Conservation (phyloP, 345 rosid genomes). For the Camelina neglecta region DNA sequence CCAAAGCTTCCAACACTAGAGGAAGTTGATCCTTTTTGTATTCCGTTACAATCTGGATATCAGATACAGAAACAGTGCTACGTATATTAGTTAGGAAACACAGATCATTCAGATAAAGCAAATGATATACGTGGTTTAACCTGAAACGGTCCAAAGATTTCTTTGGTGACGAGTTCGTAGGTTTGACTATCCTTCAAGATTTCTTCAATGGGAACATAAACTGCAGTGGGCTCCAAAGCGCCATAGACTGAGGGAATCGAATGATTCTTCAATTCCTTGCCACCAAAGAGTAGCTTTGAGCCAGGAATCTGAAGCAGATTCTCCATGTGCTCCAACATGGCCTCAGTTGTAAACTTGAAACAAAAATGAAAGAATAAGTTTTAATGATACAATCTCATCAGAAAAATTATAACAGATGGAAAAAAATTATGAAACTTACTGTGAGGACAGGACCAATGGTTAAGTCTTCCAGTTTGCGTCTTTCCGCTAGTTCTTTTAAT, state of each 20-base stretch:
- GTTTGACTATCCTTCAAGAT: conserved; percentile 66
- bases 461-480: conserved; percentile 91
- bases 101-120: not conserved
- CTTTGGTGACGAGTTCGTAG: conserved; percentile 80
- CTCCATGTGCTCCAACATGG: conserved; percentile 81
- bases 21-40: conserved; percentile 82
- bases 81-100: not conserved
- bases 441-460: conserved; percentile 96
- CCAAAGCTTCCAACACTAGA: conserved; percentile 80
- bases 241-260: conserved; percentile 91
- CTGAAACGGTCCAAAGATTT: conserved; percentile 99
- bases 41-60: conserved; percentile 74
- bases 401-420: not conserved
- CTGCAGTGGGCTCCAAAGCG: conserved; percentile 87
- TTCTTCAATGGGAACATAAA: conserved; percentile 88
- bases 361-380: conserved; percentile 8
- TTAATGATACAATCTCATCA: conserved; percentile 20
- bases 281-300: conserved; percentile 90
- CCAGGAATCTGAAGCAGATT: conserved; percentile 83
- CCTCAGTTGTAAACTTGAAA: conserved; percentile 79
- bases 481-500: conserved; percentile 77
- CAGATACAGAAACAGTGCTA: conserved; percentile 1
- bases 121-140: conserved; percentile 41
- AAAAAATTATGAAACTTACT: conserved; percentile 57
- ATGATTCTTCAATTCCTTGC: conserved; percentile 73